Base-by-base conservation (phyloP, 495 filamentous ascomycete genomes). In the Immersiella caudata region DNA sequence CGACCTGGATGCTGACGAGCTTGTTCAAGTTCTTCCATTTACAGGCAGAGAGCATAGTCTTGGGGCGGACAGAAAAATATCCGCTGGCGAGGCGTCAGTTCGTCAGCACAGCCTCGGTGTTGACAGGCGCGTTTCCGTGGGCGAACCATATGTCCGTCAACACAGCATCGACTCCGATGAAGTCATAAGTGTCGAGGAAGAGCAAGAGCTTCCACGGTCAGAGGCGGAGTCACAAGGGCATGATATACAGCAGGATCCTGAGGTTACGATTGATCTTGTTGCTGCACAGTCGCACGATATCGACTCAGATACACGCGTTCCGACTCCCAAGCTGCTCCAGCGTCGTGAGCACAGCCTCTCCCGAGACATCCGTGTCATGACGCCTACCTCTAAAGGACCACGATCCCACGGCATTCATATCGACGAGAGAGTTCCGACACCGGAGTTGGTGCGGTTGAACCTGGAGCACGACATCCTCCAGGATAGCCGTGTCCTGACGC, bases 381-480 rank as follows among this genome's bases (percentile, higher is more conserved):
- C 67, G 6, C 68, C 68, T 1, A 54, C 60, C 0, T 40, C 55
- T 5, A 36, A 24, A 18, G 58, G 61, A 0, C 20, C 70, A 0
- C 59, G 59, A 6, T 51, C 18, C 1, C 71, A 71, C 36, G 67
- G 64, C 1, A 69, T 73, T 8, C 64, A 65, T 9, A 27, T 67
- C 11, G 68, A 69, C 27, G 61, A 71, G 11, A 57, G 68, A 11
- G 64, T 73, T 0, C 52, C 71, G 18, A 66, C 64, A 3, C 73
- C 71, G 2, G 71, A 72, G 22, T 21, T 71, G 29, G 20, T 56
- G 0, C 29, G 35, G 6, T 22, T 66, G 33, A 67, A 64, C 21
- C 54, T 66, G 0, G 66, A 67, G 35, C 70, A 74, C 46, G 57
- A 65, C 21, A 61, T 70, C 2, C 51, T 36, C 24, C 51, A 70